Evolutionary conservation across 192 early-diverging fungal genomes (phyloP).

Genomic region (Coemansia sp.): DNA sequence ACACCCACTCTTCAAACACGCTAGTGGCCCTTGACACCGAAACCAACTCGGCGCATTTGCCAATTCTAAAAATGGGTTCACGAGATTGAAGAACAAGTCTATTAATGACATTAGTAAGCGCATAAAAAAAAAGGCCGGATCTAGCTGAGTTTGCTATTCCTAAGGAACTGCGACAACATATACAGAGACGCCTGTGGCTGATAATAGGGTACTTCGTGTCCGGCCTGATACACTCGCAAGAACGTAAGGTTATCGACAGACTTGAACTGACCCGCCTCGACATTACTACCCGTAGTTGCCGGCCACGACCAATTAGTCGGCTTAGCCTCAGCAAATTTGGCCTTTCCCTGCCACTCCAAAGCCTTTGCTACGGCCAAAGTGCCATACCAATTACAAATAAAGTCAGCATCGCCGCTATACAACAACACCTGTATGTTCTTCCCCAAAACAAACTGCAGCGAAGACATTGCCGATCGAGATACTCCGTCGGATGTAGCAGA

Average conservation of each 20-base stretch:
- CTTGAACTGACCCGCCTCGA: slow-evolving; percentile 64
- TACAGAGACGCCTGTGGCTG: slow-evolving; percentile 81
- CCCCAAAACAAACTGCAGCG: slow-evolving; percentile 61
- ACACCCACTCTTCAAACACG: background rate
- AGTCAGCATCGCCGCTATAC: slow-evolving; percentile 84
- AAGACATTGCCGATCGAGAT: slow-evolving; percentile 45
- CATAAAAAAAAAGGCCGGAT: background rate
- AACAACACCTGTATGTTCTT: slow-evolving; percentile 62
- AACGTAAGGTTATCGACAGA: slow-evolving; percentile 73
- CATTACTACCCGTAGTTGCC: slow-evolving; percentile 20
- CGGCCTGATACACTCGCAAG: slow-evolving; percentile 82
- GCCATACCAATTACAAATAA: slow-evolving; percentile 74
- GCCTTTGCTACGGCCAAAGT: slow-evolving; percentile 41
- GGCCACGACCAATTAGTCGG: slow-evolving; percentile 46
- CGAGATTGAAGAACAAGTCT: background rate
- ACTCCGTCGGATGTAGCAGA: slow-evolving; percentile 54
- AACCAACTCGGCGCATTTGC: background rate
- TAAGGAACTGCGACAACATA: slow-evolving; percentile 85
- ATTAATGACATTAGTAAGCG: background rate
- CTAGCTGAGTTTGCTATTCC: slow-evolving; percentile 22
- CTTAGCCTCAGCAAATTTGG: slow-evolving; percentile 18
- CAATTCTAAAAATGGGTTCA: background rate
- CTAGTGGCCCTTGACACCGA: background rate
- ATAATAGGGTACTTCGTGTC: slow-evolving; percentile 92
- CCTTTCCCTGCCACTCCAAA: slow-evolving; percentile 56